These are phyloP conservation scores for Dryadomyces quercivorus DNA, from an alignment of 2,329 filamentous ascomycete genomes.

Conservation along the genomic window DNA sequence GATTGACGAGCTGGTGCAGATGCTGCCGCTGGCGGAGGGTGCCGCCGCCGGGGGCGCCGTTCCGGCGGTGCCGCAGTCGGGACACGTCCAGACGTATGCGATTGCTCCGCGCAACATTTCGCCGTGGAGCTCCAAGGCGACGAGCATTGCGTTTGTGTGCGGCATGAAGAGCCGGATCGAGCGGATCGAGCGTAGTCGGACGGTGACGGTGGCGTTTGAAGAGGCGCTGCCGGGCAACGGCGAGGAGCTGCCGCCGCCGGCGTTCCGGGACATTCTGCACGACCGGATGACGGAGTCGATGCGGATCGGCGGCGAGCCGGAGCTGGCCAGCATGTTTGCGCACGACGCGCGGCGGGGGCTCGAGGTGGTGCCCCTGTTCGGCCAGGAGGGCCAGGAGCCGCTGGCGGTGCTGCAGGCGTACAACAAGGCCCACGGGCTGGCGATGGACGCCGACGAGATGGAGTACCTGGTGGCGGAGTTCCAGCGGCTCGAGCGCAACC, in stretches of 20 bases:
- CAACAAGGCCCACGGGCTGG: slow-evolving; percentile 73
- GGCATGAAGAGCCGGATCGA: slow-evolving; percentile 58
- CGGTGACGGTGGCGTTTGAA: slow-evolving; percentile 54
- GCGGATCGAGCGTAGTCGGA: slow-evolving; percentile 78
- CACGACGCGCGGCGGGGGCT: slow-evolving; percentile 51
- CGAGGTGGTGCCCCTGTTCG: slow-evolving; percentile 63
- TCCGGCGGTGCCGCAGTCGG: slow-evolving; percentile 26
- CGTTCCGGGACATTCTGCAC: slow-evolving; percentile 60
- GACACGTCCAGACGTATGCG: slow-evolving; percentile 40
- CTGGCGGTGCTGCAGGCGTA: slow-evolving; percentile 65
- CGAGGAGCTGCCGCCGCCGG: slow-evolving; percentile 16
- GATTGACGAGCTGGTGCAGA: slow-evolving; percentile 29
- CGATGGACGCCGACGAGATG: slow-evolving; percentile 79
- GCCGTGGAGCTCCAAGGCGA: slow-evolving; percentile 95
- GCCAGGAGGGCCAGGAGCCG: slow-evolving; percentile 33
- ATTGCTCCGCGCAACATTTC: slow-evolving; percentile 78
- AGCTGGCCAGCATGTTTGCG: slow-evolving; percentile 66
- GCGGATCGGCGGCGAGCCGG: slow-evolving; percentile 35
- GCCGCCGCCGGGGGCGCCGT: slow-evolving; percentile 22
- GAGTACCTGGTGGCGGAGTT: slow-evolving; percentile 87
- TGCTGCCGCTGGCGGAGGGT: slow-evolving; percentile 28
- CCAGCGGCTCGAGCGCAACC: slow-evolving; percentile 50
- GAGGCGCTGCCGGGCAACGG: slow-evolving; percentile 35
- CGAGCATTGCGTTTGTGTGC: slow-evolving; percentile 86
- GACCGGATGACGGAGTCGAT: slow-evolving; percentile 95